Evolutionary conservation across 106 monocot species (phyloP).

Genomic region (Posidonia australis): DNA sequence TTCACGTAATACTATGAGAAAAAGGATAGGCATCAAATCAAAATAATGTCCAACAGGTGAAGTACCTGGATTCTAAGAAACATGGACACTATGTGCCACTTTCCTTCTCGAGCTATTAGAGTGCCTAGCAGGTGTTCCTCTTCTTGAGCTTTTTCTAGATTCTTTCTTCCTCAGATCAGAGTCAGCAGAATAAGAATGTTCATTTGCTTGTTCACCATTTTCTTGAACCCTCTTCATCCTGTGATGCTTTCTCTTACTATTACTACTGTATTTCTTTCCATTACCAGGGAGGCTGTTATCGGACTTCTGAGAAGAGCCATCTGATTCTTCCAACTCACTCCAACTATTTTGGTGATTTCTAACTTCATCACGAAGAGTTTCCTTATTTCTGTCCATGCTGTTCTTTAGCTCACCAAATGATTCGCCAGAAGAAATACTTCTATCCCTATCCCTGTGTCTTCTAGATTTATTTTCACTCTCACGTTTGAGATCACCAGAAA

Average conservation of each 20-base stretch:
- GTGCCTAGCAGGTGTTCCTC: not conserved
- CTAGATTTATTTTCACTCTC: not conserved
- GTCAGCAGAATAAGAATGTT: not conserved
- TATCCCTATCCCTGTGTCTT: not conserved
- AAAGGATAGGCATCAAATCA: too few relatives aligned
- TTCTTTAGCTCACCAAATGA: not conserved
- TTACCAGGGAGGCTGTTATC: not conserved
- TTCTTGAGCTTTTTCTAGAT: not conserved
- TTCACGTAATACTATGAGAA: too few relatives aligned
- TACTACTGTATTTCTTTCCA: not conserved
- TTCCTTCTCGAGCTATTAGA: not conserved
- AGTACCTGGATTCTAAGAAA: too few relatives aligned
- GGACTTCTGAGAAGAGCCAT: not conserved
- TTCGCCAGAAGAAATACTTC: slow-evolving; percentile 2
- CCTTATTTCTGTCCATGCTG: not conserved
- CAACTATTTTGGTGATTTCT: not conserved
- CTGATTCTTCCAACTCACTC: not conserved
- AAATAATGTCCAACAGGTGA: too few relatives aligned
- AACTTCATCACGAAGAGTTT: too few relatives aligned
- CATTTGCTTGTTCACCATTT: not conserved
- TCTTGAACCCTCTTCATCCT: not conserved
- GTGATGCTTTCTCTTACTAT: not conserved
- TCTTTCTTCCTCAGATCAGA: not conserved
- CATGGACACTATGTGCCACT: not conserved
- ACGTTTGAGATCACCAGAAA: not conserved